Evolutionary conservation across 2,329 filamentous ascomycete species (phyloP).

Genomic region (Microdochium trichocladiopsis): DNA sequence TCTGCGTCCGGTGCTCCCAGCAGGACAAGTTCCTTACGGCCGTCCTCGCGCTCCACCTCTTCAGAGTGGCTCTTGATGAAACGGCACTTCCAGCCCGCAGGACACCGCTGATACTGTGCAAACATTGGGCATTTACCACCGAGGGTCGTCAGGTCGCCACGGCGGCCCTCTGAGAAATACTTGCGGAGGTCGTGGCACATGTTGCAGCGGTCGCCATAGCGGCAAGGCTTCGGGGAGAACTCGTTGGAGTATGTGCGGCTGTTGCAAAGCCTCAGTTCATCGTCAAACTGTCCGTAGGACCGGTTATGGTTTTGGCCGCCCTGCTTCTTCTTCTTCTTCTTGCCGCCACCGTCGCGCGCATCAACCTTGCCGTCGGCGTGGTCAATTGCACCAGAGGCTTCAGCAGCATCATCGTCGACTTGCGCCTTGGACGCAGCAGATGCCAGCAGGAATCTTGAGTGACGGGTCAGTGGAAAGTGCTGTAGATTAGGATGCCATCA

Average conservation of each 20-base stretch:
- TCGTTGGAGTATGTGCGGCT: slow-evolving; percentile 66
- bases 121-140: slow-evolving; percentile 76
- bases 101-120: slow-evolving; percentile 67
- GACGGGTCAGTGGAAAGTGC: slow-evolving; percentile 1
- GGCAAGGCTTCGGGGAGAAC: slow-evolving; percentile 73
- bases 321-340: slow-evolving; percentile 50
- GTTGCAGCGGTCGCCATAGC: slow-evolving; percentile 73
- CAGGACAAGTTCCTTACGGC: slow-evolving; percentile 73
- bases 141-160: slow-evolving; percentile 71
- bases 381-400: slow-evolving; percentile 47
- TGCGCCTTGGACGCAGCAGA: slow-evolving; percentile 18
- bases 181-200: slow-evolving; percentile 77
- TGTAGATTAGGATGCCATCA: background rate
- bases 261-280: slow-evolving; percentile 71
- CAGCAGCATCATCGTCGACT: slow-evolving; percentile 52
- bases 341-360: slow-evolving; percentile 14
- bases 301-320: slow-evolving; percentile 79
- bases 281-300: slow-evolving; percentile 71
- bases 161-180: slow-evolving; percentile 77
- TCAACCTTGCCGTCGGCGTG: slow-evolving; percentile 42
- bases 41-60: slow-evolving; percentile 72
- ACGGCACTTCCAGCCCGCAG: slow-evolving; percentile 88
- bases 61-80: slow-evolving; percentile 83
- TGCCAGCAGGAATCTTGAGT: slow-evolving; percentile 23
- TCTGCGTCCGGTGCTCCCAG: slow-evolving; percentile 18